Evolutionary conservation across 1,139 yeast genomes (phyloP), one percentile per base, ranked within the genome.

Genomic region (Tardiomyces blankii): DNA sequence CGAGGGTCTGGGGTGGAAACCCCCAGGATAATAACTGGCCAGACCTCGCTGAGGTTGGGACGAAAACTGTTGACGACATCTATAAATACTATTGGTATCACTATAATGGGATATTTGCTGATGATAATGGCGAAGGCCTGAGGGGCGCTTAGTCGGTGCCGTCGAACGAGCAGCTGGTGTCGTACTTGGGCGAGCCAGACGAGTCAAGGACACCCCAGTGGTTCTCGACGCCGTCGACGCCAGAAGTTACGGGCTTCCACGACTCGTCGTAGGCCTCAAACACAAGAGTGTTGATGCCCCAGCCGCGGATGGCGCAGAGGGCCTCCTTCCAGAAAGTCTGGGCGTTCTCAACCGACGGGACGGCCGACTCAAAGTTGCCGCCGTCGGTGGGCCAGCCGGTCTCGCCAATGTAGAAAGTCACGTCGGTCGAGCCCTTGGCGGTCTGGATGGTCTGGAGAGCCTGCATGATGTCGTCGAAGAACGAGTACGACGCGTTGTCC

Each of bases 341-440:
- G 50, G 97, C 96, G 61, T 86, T 87, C 43, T 65, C 73, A 48
- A 78, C 74, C 58, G 80, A 66, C 58, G 97, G 96, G 9, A 47
- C 53, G 25, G 68, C 49, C 23, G 27, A 49, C 62, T 79, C 65
- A 59, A 69, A 88, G 64, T 72, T 68, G 53, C 87, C 79, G 66
- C 98, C 98, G 12, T 74, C 80, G 41, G 95, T 78, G 63, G 97
- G 95, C 96, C 96, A 89, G 58, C 97, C 98, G 55, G 97, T 91
- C 74, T 91, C 97, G 64, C 97, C 97, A 60, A 89, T 91, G 88
- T 91, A 88, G 74, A 89, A 87, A 50, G 77, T 74, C 58, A 88
- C 75, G 66, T 86, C 88, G 50, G 89, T 82, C 48, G 82, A 69
- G 51, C 95, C 95, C 74, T 89, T 89, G 55, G 78, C 68, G 56